Evolutionary conservation across 345 rosid genomes (phyloP).

Genomic region (Eucalyptus cladocalyx): DNA sequence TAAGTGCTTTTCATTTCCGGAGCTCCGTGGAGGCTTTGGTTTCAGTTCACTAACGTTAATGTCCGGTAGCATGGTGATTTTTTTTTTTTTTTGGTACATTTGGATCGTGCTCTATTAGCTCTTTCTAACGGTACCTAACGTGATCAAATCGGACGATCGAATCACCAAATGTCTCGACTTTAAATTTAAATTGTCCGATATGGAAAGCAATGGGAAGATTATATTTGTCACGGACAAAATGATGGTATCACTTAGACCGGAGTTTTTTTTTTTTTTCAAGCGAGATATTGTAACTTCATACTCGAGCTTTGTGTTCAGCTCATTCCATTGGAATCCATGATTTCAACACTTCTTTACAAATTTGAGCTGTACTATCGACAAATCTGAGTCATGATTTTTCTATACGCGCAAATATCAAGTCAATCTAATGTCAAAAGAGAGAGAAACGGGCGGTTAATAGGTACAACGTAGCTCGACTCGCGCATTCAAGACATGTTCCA

Average conservation of each 20-base stretch:
- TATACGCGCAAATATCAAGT: fast-evolving
- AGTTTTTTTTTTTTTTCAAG: not conserved
- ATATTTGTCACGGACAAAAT: not conserved
- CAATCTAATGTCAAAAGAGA: not conserved
- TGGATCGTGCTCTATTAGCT: not conserved
- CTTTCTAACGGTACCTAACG: not conserved
- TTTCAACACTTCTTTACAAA: no score
- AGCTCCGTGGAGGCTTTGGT: not conserved
- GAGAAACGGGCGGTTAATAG: fast-evolving
- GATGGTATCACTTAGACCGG: fast-evolving
- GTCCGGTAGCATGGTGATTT: not conserved
- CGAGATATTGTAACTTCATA: no score
- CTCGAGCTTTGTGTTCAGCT: not conserved
- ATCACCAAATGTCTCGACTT: not conserved
- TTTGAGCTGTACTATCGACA: fast-evolving
- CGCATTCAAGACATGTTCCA: not conserved
- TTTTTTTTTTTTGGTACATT: not conserved
- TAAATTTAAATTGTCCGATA: fast-evolving
- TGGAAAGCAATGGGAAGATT: not conserved
- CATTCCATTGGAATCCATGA: no score
- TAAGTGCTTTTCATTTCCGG: not conserved
- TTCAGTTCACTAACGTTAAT: not conserved
- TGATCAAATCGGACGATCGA: not conserved
- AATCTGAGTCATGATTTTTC: no score
- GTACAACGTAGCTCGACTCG: not conserved